Evolutionary conservation across 495 filamentous ascomycete species (phyloP), one percentile per base, ranked within the genome.

Genomic region (Rostrohypoxylon terebratum): DNA sequence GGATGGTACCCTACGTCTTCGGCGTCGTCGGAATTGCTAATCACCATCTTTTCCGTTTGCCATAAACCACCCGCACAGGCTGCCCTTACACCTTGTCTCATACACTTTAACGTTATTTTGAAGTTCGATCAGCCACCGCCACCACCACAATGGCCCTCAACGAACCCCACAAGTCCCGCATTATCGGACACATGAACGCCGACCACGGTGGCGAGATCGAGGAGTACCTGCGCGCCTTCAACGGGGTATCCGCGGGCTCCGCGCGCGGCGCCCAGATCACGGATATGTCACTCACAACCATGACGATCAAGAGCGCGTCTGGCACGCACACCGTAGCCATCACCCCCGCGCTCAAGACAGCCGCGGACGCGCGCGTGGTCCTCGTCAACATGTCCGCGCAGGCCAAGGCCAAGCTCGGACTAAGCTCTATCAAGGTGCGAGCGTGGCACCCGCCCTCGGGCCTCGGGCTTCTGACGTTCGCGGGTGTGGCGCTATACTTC

Each of bases 101-200:
- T 10, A 38, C 34, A 28, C 28, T 28, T 28, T 2, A 10, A 38
- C 34, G 11, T 13, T 13, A n/a, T n/a, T n/a, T n/a, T n/a, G n/a
- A n/a, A n/a, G n/a, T n/a, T n/a, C n/a, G 14, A 42, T 4, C 11
- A 6, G 11, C 28, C 51, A 54, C n/a, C 25, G 48, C 8, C 13
- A 4, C 11, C 11, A 16, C 13, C 20, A 67, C 23, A 21, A 77
- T 77, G 72, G 44, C 76, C 58, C 25, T 72, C 16, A 51, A 59
- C 64, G 64, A 75, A 54, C 81, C 85, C 20, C 78, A 81, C 67
- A 91, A 89, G 66, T 64, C 83, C 42, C 89, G 90, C 77, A 91
- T 93, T 74, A 86, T 91, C 75, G 83, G 84, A 31, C 93, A 96
- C 83, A 94, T 96, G 92, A 94, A 94, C 83, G 82, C 81, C 42